Conservation (phyloP, 208 protist species). For the Crithidia bombi region DNA sequence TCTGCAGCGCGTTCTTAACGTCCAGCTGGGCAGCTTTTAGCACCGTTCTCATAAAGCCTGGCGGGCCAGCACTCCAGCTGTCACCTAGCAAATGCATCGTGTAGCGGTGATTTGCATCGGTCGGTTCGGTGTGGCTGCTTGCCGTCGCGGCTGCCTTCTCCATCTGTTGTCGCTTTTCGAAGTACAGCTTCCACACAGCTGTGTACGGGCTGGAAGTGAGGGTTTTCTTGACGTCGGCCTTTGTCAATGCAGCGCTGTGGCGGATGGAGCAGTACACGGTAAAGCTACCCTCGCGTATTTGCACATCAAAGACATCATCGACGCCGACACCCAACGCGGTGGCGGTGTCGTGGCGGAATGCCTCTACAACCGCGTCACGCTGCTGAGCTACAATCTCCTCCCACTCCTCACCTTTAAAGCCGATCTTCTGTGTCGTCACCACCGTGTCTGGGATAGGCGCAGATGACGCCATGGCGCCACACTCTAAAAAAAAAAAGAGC, state of each 20-base stretch:
- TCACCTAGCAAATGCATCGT: conserved; percentile 20
- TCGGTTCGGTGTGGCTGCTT: not conserved
- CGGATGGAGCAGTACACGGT: conserved; percentile 48
- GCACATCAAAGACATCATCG: conserved; percentile 46
- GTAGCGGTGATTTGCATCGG: not conserved
- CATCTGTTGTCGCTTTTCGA: conserved; percentile 9
- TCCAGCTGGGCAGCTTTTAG: conserved; percentile 21
- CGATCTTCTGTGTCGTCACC: conserved; percentile 47
- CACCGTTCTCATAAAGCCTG: not conserved
- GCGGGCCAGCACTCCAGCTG: conserved; percentile 12
- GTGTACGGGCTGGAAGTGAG: conserved; percentile 28
- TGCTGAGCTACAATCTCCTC: conserved; percentile 25
- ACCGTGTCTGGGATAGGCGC: conserved; percentile 9
- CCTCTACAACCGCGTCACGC: conserved; percentile 31
- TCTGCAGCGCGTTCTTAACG: conserved; percentile 14
- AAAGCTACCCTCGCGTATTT: conserved; percentile 23
- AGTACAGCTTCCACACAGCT: conserved; percentile 46
- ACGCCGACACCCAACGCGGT: conserved; percentile 32
- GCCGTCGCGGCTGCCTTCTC: not conserved
- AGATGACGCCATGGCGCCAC: not conserved
- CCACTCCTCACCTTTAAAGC: conserved; percentile 62
- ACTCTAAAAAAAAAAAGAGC: conserved; percentile 9
- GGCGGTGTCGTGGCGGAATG: conserved; percentile 36
- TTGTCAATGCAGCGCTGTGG: conserved; percentile 31
- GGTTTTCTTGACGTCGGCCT: conserved; percentile 28